These are phyloP conservation scores for Daldinia childiae DNA, from an alignment of 495 filamentous ascomycete genomes.

Conservation along the genomic window DNA sequence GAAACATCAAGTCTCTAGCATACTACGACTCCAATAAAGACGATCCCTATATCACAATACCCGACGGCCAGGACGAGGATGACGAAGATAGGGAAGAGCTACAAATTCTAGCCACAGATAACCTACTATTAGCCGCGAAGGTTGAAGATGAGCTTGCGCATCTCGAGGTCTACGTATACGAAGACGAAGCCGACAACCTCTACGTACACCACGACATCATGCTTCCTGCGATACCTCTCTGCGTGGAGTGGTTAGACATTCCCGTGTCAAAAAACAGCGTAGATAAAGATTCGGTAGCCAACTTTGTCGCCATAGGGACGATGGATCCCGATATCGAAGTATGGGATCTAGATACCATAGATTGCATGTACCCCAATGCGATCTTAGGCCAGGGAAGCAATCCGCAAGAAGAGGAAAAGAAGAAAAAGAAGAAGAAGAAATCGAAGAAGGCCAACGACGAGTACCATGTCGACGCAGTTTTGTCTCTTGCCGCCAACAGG, in stretches of 20 bases:
- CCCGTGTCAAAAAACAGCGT: conserved; percentile 75
- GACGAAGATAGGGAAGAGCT: conserved; percentile 93
- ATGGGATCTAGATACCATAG: conserved; percentile 94
- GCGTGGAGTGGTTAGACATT: conserved; percentile 93
- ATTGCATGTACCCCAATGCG: conserved; percentile 97
- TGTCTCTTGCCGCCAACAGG: conserved; percentile 89
- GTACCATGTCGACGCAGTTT: conserved; percentile 93
- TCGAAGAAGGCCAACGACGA: conserved; percentile 85
- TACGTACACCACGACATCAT: conserved; percentile 99
- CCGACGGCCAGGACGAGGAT: conserved; percentile 73
- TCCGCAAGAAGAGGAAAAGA: conserved; percentile 56
- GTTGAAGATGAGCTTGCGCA: conserved; percentile 97
- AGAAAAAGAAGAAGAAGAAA: conserved; percentile 82
- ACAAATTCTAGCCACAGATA: conserved; percentile 91
- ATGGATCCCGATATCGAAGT: conserved; percentile 99
- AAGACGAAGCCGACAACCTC: conserved; percentile 91
- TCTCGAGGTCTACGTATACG: conserved; percentile 97
- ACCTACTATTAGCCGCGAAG: conserved; percentile 88
- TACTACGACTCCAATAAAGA: conserved; percentile 93
- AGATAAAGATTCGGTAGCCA: conserved; percentile 69
- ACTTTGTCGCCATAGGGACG: conserved; percentile 93
- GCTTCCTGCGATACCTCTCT: conserved; percentile 95
- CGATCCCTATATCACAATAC: conserved; percentile 94
- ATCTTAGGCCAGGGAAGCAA: conserved; percentile 88
- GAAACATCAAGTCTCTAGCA: conserved; percentile 88